phyloP scores from a whole-genome alignment of 345 rosid species.

The Syzygium grande region DNA sequence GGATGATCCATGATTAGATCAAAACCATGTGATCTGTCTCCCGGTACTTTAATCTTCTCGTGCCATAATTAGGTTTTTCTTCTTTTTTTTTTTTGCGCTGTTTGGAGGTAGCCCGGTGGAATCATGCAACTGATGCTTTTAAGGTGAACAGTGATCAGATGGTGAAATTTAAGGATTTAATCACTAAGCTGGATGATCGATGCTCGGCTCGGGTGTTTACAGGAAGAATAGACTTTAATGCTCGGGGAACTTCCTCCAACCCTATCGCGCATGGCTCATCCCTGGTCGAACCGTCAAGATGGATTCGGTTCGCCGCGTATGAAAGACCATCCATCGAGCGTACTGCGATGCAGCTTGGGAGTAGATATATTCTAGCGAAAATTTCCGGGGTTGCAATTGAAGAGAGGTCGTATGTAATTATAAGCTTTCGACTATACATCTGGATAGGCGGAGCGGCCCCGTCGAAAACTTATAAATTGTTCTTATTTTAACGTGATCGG shows the following conservation, averaged over 20 bases:
- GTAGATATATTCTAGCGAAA: not conserved
- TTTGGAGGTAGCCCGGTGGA: not conserved
- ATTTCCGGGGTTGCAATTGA: rapidly evolving
- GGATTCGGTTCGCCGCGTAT: rapidly evolving
- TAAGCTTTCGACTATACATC: too few relatives aligned
- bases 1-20: not conserved
- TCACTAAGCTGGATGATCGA: not conserved
- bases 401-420: rapidly evolving
- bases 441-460: too few relatives aligned
- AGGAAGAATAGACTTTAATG: not conserved
- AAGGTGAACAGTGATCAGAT: not conserved
- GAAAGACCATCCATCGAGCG: not conserved
- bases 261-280: not conserved
- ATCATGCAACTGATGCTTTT: not conserved
- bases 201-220: not conserved
- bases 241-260: not conserved
- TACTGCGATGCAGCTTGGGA: too few relatives aligned
- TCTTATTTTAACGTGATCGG: too few relatives aligned
- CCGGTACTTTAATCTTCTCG: not conserved
- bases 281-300: rapidly evolving
- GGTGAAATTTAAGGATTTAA: not conserved
- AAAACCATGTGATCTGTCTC: not conserved
- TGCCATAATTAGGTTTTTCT: not conserved
- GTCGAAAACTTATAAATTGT: too few relatives aligned
- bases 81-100: not conserved